Base-by-base conservation (phyloP, 192 early-diverging fungal species). In the Backusella macrospora region DNA sequence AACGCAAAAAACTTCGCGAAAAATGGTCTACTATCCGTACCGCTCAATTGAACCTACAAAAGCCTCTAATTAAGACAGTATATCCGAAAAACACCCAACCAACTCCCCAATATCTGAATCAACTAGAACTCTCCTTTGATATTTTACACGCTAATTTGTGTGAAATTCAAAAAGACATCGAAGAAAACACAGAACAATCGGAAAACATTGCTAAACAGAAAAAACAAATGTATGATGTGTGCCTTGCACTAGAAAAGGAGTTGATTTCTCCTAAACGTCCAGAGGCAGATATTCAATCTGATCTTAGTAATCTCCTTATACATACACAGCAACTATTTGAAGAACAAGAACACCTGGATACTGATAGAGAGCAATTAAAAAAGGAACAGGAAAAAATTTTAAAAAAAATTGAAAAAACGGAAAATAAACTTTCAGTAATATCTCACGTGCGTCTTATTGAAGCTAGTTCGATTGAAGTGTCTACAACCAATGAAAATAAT, bases 91-190 rank as follows among this genome's bases (percentile, higher is more conserved):
- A 45, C 26, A 14, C 15, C 13, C 40, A 14, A 4, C 26, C 66
- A 5, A 46, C n/a, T 12, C 13, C 23, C 6, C 48, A 43, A n/a
- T 83, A 62, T 47, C 62, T 87, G 7, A 81, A 87, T 29, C 80
- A 85, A 62, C 76, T 85, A 4, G 86, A 87, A 37, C 67, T 87
- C 7, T 70, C 77, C 4, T 87, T 87, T 76, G 86, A 84, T 40
- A 85, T 87, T 26, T 40, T 85, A 37, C 83, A 80, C 71, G 75
- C 86, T 14, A 87, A 85, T 49, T 44, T 85, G 29, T 78, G 71
- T n/a, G 86, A 87, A 68, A 83, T 87, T 48, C 80, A 82, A 13
- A 80, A 76, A 3, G 86, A 87, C 70, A 73, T 84, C 4, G 75
- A 83, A 39, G 81, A 83, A 45, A 74, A 78, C 29, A 76, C 83